Conservation (phyloP, 148 eudicot genomes). For the Fagopyrum esculentum region DNA sequence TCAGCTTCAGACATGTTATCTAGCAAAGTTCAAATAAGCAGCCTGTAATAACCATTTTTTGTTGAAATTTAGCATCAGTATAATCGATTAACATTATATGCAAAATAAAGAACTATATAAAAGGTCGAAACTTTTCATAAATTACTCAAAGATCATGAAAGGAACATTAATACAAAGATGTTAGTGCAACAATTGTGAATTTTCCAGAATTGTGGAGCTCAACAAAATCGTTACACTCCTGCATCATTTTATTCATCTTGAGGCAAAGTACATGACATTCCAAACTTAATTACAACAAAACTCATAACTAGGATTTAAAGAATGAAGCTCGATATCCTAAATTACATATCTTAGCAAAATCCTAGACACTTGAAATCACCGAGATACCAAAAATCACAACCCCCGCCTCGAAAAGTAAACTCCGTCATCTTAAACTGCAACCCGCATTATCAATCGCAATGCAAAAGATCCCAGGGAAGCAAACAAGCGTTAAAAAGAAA, state of each 20-base stretch:
- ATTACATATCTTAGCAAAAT: background rate
- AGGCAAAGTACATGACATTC: background rate
- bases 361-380: background rate
- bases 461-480: background rate
- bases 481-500: background rate
- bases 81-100: background rate
- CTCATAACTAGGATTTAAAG: background rate
- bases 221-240: background rate
- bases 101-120: background rate
- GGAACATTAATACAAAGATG: background rate
- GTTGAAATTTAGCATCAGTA: background rate
- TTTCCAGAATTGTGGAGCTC: background rate
- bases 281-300: background rate
- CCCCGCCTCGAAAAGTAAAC: background rate
- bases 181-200: background rate
- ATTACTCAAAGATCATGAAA: background rate
- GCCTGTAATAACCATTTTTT: background rate
- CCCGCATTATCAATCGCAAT: background rate
- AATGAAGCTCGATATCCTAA: background rate
- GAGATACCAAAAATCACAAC: background rate
- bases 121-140: background rate
- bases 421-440: background rate
- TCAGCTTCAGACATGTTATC: constrained; percentile 9
- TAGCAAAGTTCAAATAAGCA: background rate
- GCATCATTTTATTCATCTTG: background rate